Conservation (phyloP, 164 flowering plant species). For the Sextonia rubra region DNA sequence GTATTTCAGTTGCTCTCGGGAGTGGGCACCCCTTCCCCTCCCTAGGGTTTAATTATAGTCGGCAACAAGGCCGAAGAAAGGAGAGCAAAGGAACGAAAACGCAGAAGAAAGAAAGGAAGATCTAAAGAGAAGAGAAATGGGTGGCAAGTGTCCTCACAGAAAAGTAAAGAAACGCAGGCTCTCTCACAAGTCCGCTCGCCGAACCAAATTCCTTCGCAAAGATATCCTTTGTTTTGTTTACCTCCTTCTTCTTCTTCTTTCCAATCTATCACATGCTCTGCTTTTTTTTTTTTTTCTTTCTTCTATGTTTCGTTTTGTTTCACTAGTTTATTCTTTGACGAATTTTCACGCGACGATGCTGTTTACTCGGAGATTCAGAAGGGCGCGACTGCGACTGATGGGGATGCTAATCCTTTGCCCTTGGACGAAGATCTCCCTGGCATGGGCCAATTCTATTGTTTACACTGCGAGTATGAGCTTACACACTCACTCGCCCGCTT, state of each 20-base stretch:
- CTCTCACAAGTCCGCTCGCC: slow-evolving; percentile 83
- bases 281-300: not conserved
- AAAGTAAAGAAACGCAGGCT: slow-evolving; percentile 78
- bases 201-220: slow-evolving; percentile 62
- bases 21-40: not conserved
- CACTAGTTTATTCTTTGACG: slow-evolving; percentile 10
- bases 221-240: slow-evolving; percentile 54
- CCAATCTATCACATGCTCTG: not conserved
- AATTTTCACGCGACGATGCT: slow-evolving; percentile 63
- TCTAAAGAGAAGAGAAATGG: slow-evolving; percentile 35
- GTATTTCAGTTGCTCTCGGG: too few relatives aligned
- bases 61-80: not conserved
- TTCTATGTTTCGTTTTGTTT: slow-evolving; percentile 21
- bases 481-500: not conserved
- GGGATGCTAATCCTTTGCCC: slow-evolving; percentile 42
- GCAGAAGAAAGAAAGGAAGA: not conserved
- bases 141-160: slow-evolving; percentile 88
- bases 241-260: not conserved
- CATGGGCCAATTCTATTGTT: slow-evolving; percentile 91
- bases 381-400: slow-evolving; percentile 24
- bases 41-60: not conserved
- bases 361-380: slow-evolving; percentile 68
- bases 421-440: slow-evolving; percentile 89
- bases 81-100: not conserved
- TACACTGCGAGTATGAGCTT: slow-evolving; percentile 86